Base-by-base conservation (phyloP, 371 early-diverging fungal species). In the Rhizomucor miehei region DNA sequence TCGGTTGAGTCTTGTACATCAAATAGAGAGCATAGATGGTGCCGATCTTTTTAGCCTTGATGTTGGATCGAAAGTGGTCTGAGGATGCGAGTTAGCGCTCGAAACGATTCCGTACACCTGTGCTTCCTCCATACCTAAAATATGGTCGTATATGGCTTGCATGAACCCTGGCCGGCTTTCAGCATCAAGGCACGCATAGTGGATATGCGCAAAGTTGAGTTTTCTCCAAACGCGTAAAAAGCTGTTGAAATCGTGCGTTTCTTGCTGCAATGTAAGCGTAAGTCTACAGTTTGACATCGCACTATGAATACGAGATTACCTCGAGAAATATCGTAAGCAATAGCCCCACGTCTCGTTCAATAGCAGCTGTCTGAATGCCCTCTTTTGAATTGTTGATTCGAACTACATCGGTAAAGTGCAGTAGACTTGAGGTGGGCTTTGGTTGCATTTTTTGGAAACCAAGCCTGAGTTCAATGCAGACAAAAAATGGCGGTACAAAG, bases 11-110 rank as follows among this genome's bases (percentile, higher is more conserved):
- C 16, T 37, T 37, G 25, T 51, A 51, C 6, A 51, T 25, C 6
- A 51, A 51, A 24, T 51, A 51, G 6, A 51, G 51, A 40, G 51
- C 51, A 16, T 51, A 51, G 14, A 51, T 20, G 21, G 38, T 25
- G 39, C 40, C 51, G 19, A 51, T 51, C 19, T 23, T 35, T 20
- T 37, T 19, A n/a, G 39, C 38, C 19, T 9, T 19, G 9, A 41
- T 39, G 19, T 41, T 40, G 37, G 20, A 20, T 37, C 39, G 39
- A 12, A 41, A 41, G 12, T 41, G 19, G 41, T 41, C 41, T 41
- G 3, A 6, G 11, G n/a, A n/a, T n/a, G n/a, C n/a, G n/a, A n/a
- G n/a, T n/a, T n/a, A n/a, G n/a, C n/a, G n/a, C n/a, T n/a, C n/a
- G n/a, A n/a, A n/a, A n/a, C n/a, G n/a, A n/a, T n/a, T n/a, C n/a